Base-by-base conservation (phyloP, 192 early-diverging fungal genomes). In the Linnemannia schmuckeri region DNA sequence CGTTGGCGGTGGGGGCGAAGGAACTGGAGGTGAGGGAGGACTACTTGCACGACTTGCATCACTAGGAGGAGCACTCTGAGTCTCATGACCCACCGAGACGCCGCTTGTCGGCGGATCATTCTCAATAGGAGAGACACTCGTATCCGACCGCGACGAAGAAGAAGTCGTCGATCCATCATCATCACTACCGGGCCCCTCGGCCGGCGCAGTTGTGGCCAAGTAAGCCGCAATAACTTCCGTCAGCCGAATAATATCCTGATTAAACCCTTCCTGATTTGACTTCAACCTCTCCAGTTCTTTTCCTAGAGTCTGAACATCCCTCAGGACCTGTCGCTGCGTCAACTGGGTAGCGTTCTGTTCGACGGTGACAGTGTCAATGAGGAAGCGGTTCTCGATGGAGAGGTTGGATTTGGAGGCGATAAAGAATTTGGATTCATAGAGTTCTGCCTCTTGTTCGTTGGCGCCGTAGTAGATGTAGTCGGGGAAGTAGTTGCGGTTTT, bases 401-500 rank as follows among this genome's bases (percentile, higher is more conserved):
- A 87, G 73, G 42, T 87, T 81, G 24, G 85, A 81, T 41, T 81
- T 87, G 52, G 63, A 78, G 61, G 85, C 63, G 52, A 87, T 87
- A 27, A 55, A 54, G 27, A 71, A 87, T 30, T 78, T 77, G 30
- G 85, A 78, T 27, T 87, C 85, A 54, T 87, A 87, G 5, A 78
- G 30, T 22, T 87, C 85, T 8, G 85, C 85, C 49, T 87, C 79
- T 70, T 81, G 80, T 38, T 87, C 85, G 18, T 68, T 87, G n/a
- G 85, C 79, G 7, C 79, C 85, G 22, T 87, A 87, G 27, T 87
- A 87, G 55, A 87, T 81, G 30, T 87, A 87, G 57, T 87, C 85
- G 0, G 85, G 85, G 57, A 87, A 87, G 49, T 70, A 81, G 72
- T 87, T 81, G 47, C 79, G 79, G 68, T 87, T 87, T n/a, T 87